A percentile compares a stretch with the other conserved stretches of the same genome.
These are phyloP conservation scores for Dactylonectria estremocensis DNA, from an alignment of 2,329 filamentous ascomycete species.

Conservation along the genomic window DNA sequence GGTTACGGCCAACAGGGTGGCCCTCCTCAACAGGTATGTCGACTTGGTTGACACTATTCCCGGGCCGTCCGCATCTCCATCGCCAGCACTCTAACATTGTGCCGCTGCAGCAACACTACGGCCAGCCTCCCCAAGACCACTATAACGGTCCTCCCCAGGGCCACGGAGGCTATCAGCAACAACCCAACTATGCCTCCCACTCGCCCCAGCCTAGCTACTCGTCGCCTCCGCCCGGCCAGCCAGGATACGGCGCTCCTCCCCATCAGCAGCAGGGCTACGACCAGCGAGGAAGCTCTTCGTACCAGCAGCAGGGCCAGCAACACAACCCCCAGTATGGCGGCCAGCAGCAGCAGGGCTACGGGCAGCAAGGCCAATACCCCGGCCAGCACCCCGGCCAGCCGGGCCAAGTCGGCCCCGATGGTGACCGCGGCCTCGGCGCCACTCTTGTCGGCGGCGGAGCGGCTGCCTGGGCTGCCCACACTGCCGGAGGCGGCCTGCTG, in stretches of 20 bases:
- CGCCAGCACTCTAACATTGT: background rate
- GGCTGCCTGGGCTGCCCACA: slow-evolving; percentile 69
- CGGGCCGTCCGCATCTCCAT: background rate
- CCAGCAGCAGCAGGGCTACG: slow-evolving; percentile 35
- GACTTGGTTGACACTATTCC: slow-evolving; percentile 1
- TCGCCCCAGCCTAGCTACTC: slow-evolving; percentile 46
- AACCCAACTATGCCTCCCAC: slow-evolving; percentile 42
- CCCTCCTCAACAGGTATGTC: slow-evolving; percentile 35
- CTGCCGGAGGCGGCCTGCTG: slow-evolving; percentile 66
- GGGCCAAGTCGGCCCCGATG: slow-evolving; percentile 52
- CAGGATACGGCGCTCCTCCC: slow-evolving; percentile 39
- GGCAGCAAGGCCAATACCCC: slow-evolving; percentile 43
- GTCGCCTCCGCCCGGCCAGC: slow-evolving; percentile 44
- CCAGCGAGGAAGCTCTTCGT: slow-evolving; percentile 37
- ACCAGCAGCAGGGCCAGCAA: slow-evolving; percentile 40
- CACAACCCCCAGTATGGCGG: background rate
- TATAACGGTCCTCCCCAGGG: slow-evolving; percentile 32
- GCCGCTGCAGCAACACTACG: slow-evolving; percentile 42
- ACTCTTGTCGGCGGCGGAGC: slow-evolving; percentile 67
- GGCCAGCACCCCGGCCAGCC: slow-evolving; percentile 41
- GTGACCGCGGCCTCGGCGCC: slow-evolving; percentile 70
- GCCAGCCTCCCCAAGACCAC: slow-evolving; percentile 36
- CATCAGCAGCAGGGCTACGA: slow-evolving; percentile 42
- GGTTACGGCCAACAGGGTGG: slow-evolving; percentile 40
- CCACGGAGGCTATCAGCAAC: slow-evolving; percentile 38